These are phyloP conservation scores for Galeopsis tetrahit DNA, from an alignment of 257 asterid species.

Conservation along the genomic window DNA sequence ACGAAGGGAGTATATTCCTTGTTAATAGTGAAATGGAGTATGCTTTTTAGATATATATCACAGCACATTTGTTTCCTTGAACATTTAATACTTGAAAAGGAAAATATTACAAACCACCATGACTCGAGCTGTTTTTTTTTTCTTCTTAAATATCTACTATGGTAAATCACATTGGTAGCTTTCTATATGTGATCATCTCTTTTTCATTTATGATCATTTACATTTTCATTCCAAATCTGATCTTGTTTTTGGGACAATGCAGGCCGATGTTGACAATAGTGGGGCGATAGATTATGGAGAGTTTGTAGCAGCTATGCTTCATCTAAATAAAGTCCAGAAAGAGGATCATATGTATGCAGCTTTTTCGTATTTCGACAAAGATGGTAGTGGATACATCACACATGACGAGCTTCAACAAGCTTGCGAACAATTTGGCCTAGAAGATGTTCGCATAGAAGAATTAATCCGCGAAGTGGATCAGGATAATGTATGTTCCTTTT, in stretches of 20 bases:
- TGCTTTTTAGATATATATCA: background rate
- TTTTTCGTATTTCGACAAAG: slow-evolving; percentile 78
- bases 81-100: background rate
- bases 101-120: background rate
- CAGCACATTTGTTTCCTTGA: background rate
- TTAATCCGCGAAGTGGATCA: slow-evolving; percentile 82
- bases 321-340: slow-evolving; percentile 71
- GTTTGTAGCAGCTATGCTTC: slow-evolving; percentile 84
- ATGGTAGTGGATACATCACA: slow-evolving; percentile 79
- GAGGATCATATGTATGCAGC: slow-evolving; percentile 77
- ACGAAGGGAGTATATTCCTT: no score
- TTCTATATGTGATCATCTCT: background rate
- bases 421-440: slow-evolving; percentile 72
- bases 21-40: background rate
- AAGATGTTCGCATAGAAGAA: slow-evolving; percentile 61
- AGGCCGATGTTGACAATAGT: slow-evolving; percentile 82
- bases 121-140: background rate
- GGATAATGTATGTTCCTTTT: slow-evolving; percentile 49
- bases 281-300: slow-evolving; percentile 84
- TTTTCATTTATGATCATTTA: background rate
- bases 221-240: background rate
- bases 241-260: slow-evolving; percentile 23
- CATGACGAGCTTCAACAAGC: slow-evolving; percentile 81
- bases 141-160: background rate
- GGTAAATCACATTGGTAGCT: background rate